phyloP scores from a whole-genome alignment of 352 stramenopile genomes.

The Phytophthora hybrid region DNA sequence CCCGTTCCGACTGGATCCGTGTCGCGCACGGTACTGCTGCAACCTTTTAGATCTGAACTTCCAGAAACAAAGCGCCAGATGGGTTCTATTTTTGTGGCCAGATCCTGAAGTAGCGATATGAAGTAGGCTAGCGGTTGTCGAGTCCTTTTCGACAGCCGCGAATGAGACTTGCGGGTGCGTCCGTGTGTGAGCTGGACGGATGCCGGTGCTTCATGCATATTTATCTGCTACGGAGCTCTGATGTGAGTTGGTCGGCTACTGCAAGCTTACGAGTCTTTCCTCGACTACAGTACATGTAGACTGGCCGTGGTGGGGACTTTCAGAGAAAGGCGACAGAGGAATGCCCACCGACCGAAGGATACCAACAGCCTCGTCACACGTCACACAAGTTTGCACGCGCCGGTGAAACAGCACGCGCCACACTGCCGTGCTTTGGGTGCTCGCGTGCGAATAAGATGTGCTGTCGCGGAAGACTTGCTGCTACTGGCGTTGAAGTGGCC shows the following conservation, averaged over 20 bases:
- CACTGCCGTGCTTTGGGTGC: neutral
- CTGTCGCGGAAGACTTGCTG: neutral
- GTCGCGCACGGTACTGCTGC: constrained; percentile 12
- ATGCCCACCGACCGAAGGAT: neutral
- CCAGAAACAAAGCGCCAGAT: constrained; percentile 7
- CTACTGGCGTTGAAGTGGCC: neutral
- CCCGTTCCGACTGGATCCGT: neutral
- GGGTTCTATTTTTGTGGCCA: neutral
- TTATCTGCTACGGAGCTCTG: neutral
- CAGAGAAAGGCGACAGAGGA: constrained; percentile 15
- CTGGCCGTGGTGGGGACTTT: neutral
- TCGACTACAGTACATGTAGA: neutral
- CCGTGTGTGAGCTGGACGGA: neutral
- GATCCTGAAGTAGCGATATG: constrained; percentile 15
- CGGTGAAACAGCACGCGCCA: no score
- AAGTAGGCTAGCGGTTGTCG: constrained; percentile 1
- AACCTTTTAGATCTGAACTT: constrained; percentile 14
- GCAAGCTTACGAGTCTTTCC: constrained; percentile 5
- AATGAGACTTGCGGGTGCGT: constrained; percentile 12
- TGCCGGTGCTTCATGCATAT: neutral
- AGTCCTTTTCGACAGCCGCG: constrained; percentile 13
- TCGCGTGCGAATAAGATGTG: neutral
- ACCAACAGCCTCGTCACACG: constrained; percentile 22
- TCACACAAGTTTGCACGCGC: neutral
- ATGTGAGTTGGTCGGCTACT: neutral